These are phyloP conservation scores for Fusarium sp. DNA, from an alignment of 2,329 filamentous ascomycete species.

Conservation along the genomic window DNA sequence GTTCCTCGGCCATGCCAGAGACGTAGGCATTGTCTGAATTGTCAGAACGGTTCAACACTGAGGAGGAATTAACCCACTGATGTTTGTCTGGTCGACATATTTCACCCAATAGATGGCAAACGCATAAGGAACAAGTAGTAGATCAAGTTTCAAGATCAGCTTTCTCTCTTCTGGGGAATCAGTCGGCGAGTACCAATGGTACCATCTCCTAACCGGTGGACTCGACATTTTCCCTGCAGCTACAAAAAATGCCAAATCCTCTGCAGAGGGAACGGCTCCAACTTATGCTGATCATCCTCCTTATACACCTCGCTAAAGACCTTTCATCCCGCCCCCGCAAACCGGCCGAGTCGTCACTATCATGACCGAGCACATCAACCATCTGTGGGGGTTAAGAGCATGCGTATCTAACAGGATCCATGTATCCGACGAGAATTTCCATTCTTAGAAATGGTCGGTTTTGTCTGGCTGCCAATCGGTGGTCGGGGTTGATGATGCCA, in stretches of 20 bases:
- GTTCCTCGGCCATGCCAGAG: slow-evolving; percentile 30
- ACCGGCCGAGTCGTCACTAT: not conserved
- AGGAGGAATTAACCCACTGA: slow-evolving; percentile 1
- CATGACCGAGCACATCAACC: slow-evolving; percentile 10
- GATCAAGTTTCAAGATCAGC: slow-evolving; percentile 66
- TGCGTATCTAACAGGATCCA: not conserved
- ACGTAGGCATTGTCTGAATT: slow-evolving; percentile 28
- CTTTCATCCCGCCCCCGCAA: not conserved
- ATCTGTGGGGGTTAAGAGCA: not conserved
- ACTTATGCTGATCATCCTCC: not conserved
- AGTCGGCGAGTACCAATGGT: slow-evolving; percentile 59
- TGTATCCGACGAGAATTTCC: not conserved
- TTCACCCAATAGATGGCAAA: slow-evolving; percentile 34
- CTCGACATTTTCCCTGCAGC: slow-evolving; percentile 12
- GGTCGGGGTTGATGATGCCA: slow-evolving; percentile 7
- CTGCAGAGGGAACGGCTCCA: not conserved
- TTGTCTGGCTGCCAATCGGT: not conserved
- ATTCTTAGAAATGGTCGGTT: not conserved
- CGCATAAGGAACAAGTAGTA: slow-evolving; percentile 63
- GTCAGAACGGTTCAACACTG: not conserved
- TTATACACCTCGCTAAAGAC: not conserved
- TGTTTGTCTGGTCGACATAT: slow-evolving; percentile 35
- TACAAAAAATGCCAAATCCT: not conserved
- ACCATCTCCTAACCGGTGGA: slow-evolving; percentile 19
- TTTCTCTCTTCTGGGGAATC: slow-evolving; percentile 52